phyloP scores from a whole-genome alignment of 441 rosid genomes.

The Eruca vesicaria region DNA sequence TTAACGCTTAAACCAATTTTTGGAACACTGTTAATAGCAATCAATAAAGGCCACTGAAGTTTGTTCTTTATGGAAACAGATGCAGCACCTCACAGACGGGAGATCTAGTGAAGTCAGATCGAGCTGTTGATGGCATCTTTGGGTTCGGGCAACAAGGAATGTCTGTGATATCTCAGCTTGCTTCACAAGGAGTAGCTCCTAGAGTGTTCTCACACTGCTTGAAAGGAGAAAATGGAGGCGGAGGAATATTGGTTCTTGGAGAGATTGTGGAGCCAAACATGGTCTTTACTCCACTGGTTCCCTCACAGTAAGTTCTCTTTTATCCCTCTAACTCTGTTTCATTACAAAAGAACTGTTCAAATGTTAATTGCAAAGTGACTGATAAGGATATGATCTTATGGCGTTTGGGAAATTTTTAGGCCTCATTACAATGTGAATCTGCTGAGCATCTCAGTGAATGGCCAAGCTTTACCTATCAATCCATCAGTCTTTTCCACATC shows the following conservation, averaged over 20 bases:
- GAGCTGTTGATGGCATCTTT: constrained; percentile 90
- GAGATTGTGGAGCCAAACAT: constrained; percentile 81
- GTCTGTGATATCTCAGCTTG: constrained; percentile 84
- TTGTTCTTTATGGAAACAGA: constrained; percentile 47
- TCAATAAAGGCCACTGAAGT: constrained; percentile 1
- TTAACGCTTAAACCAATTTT: too few relatives aligned
- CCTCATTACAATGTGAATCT: constrained; percentile 93
- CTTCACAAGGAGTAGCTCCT: constrained; percentile 77
- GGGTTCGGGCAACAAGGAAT: constrained; percentile 83
- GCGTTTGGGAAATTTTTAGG: constrained; percentile 49
- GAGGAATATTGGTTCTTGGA: constrained; percentile 90
- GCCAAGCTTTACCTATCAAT: constrained; percentile 61
- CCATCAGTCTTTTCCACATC: constrained; percentile 74
- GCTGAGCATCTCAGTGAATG: constrained; percentile 80
- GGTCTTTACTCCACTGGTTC: constrained; percentile 81
- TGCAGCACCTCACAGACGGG: constrained; percentile 77
- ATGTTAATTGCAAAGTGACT: constrained; percentile 16
- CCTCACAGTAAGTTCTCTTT: constrained; percentile 58
- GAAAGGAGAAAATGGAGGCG: constrained; percentile 71
- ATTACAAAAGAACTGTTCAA: not conserved
- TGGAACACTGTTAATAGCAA: not conserved
- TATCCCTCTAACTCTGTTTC: not conserved
- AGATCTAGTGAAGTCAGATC: constrained; percentile 70
- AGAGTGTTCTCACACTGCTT: constrained; percentile 89
- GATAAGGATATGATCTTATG: too few relatives aligned